These are phyloP conservation scores for Sicyos edulis DNA, from an alignment of 306 rosid species.

Conservation along the genomic window DNA sequence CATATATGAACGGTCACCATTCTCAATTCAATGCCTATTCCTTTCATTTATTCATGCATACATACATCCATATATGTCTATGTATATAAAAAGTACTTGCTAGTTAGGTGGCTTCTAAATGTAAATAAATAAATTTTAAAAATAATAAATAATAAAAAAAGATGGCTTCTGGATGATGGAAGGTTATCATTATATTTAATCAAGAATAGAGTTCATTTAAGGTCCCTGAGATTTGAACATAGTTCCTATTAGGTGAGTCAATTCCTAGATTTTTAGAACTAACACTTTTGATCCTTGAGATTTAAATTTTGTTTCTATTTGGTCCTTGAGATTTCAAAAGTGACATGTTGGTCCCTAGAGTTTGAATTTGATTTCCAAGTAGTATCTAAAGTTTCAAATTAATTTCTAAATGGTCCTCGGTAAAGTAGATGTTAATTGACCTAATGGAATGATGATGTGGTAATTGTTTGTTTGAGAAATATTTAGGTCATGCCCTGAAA, in stretches of 20 bases:
- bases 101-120: neutral
- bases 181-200: conserved; percentile 9
- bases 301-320: too few species aligned
- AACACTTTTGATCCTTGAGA: neutral
- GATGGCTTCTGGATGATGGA: neutral
- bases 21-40: neutral
- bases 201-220: neutral
- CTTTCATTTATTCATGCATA: neutral
- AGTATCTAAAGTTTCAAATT: neutral
- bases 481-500: too few species aligned
- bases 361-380: neutral
- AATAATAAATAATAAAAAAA: neutral
- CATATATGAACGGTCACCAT: neutral
- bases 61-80: neutral
- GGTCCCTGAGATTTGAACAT: neutral
- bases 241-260: neutral
- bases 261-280: too few species aligned
- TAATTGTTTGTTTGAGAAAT: too few species aligned
- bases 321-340: neutral
- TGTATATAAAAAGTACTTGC: neutral
- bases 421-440: neutral
- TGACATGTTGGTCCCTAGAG: neutral
- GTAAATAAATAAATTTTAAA: neutral
- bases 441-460: neutral
- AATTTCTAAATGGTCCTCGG: neutral